Conservation (phyloP, 306 rosid species). For the Hippophae tibetana region DNA sequence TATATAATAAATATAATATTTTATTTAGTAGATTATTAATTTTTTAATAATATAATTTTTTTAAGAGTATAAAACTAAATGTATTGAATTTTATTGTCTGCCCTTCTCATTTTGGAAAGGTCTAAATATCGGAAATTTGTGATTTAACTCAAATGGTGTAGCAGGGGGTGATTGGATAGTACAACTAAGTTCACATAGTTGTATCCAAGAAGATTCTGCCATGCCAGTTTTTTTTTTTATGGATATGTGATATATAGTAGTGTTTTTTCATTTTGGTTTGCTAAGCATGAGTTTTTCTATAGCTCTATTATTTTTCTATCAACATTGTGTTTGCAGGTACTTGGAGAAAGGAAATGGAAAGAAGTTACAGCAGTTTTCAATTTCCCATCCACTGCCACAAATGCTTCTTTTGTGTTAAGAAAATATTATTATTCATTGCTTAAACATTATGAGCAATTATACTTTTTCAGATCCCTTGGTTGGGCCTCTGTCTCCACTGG, state of each 20-base stretch:
- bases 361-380: conserved; percentile 75
- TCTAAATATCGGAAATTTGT: too few species aligned
- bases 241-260: not conserved
- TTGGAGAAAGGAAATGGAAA: conserved; percentile 78
- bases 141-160: too few species aligned
- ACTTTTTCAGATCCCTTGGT: conserved; percentile 51
- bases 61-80: too few species aligned
- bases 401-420: conserved; percentile 84
- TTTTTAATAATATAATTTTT: too few species aligned
- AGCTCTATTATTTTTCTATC: conserved; percentile 9
- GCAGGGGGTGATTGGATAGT: too few species aligned
- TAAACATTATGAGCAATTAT: conserved; percentile 67
- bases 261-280: not conserved
- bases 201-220: too few species aligned
- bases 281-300: conserved; percentile 2
- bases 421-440: conserved; percentile 76
- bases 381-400: conserved; percentile 92
- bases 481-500: conserved; percentile 39
- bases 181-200: too few species aligned
- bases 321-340: conserved; percentile 42
- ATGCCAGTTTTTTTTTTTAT: not conserved
- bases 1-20: too few species aligned
- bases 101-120: too few species aligned
- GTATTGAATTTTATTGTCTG: too few species aligned
- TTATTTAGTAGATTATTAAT: too few species aligned